phyloP scores from a whole-genome alignment of 129 eudicot genomes.

The Arctium minus region DNA sequence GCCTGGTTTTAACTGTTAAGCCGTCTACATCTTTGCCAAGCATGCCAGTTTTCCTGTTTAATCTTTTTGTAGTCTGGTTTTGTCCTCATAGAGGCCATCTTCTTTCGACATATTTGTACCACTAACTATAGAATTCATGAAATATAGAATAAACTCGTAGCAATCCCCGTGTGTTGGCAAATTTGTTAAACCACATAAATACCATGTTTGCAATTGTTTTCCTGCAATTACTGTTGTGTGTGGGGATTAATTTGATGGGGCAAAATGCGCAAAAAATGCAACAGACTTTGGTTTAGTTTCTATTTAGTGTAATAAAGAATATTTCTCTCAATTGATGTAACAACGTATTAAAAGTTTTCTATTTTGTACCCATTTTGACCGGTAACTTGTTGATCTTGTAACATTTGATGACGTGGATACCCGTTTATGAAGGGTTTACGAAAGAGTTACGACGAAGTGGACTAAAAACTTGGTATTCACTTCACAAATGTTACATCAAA shows the following conservation, averaged over 20 bases:
- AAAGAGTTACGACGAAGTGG: neutral
- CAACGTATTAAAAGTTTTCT: neutral
- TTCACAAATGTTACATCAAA: neutral
- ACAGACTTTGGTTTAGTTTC: too few species aligned
- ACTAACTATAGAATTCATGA: neutral
- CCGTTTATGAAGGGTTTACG: too few species aligned
- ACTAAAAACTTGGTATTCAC: neutral
- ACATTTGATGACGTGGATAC: too few species aligned
- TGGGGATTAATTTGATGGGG: neutral
- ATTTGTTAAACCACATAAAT: neutral
- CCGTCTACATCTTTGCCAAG: too few species aligned
- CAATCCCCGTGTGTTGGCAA: neutral
- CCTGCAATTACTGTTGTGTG: neutral
- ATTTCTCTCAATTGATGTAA: neutral
- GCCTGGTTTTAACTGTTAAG: too few species aligned
- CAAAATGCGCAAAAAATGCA: too few species aligned
- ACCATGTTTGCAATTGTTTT: neutral
- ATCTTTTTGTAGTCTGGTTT: neutral
- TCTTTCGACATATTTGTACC: neutral
- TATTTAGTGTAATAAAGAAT: too few species aligned
- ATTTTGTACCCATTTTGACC: too few species aligned
- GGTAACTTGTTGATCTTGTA: too few species aligned
- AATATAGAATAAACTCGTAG: neutral
- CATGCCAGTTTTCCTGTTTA: too few species aligned
- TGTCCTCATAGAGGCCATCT: neutral